These are phyloP conservation scores for grape (Vitis vinifera) DNA, from an alignment of 164 flowering plant genomes.

Conservation along the genomic window DNA sequence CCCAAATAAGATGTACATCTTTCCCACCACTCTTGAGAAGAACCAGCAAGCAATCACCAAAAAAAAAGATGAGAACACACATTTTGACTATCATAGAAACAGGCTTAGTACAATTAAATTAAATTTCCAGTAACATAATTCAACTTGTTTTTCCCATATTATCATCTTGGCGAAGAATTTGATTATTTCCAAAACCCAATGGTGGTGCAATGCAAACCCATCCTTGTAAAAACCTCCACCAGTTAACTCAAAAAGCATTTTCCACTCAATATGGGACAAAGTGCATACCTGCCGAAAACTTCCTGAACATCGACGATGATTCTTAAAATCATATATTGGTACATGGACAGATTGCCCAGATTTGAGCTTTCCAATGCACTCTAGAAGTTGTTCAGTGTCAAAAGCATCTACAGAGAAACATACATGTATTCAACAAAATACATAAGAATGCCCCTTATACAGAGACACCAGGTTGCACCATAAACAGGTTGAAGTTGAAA, in stretches of 20 bases:
- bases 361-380: conserved; percentile 68
- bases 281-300: conserved; percentile 74
- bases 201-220: background rate
- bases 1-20: background rate
- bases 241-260: background rate
- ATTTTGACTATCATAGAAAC: background rate
- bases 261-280: background rate
- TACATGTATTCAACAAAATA: conserved; percentile 14
- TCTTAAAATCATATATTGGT: conserved; percentile 93
- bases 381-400: conserved; percentile 90
- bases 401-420: conserved; percentile 72
- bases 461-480: background rate
- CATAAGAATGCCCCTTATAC: background rate
- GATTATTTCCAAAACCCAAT: background rate
- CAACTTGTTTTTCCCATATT: background rate
- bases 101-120: background rate
- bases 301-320: conserved; percentile 71
- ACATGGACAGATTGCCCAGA: conserved; percentile 78
- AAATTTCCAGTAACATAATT: background rate
- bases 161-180: background rate
- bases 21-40: background rate
- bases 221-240: background rate
- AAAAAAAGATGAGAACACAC: background rate
- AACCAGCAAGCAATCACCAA: background rate
- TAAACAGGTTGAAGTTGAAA: background rate